Percentiles rank a stretch among this genome's conserved stretches.
These are phyloP conservation scores for Botrytis cinerea DNA, from an alignment of 2,329 filamentous ascomycete genomes.

Conservation along the genomic window DNA sequence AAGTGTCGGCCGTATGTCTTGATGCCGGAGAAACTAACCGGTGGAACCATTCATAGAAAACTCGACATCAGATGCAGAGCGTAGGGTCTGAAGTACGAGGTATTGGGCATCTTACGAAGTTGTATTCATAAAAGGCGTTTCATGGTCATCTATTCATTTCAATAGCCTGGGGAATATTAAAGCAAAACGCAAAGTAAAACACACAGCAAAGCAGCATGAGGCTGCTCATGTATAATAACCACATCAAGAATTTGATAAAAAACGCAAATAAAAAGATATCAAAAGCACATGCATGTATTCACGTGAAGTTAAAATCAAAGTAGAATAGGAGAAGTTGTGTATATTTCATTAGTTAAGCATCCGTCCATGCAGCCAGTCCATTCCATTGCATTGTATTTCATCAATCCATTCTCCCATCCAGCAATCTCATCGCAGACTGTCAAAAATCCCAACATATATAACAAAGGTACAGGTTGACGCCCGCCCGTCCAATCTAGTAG, in stretches of 20 bases:
- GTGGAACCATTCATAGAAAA: not conserved
- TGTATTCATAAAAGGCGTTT: slow-evolving; percentile 23
- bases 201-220: not conserved
- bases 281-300: not conserved
- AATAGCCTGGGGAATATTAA: not conserved
- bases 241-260: slow-evolving; percentile 4
- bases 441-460: slow-evolving; percentile 14
- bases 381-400: not conserved
- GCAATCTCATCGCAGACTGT: slow-evolving; percentile 3
- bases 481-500: slow-evolving; percentile 20
- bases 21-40: not conserved
- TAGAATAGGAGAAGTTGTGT: not conserved
- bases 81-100: not conserved
- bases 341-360: slow-evolving; percentile 17
- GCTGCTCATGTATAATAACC: slow-evolving; percentile 10
- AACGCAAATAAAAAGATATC: slow-evolving; percentile 5
- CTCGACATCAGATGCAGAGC: not conserved
- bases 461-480: slow-evolving; percentile 21
- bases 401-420: not conserved
- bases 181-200: not conserved
- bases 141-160: slow-evolving; percentile 19
- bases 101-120: not conserved
- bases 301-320: not conserved
- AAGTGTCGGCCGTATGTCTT: not conserved
- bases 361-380: not conserved